phyloP scores from a whole-genome alignment of 2,329 filamentous ascomycete genomes.

The Fusarium globosum region DNA sequence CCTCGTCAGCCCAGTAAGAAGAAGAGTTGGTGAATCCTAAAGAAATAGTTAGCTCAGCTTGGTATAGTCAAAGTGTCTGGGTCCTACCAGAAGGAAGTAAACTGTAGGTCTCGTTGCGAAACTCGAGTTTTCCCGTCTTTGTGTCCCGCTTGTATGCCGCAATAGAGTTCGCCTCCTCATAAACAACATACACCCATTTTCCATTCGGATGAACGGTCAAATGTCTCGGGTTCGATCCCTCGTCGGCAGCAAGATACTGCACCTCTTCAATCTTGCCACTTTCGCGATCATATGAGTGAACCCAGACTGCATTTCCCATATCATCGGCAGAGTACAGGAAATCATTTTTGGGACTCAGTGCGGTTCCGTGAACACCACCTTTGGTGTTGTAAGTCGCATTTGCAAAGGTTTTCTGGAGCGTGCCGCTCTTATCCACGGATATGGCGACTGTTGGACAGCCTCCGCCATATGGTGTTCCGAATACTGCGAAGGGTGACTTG shows the following conservation, averaged over 20 bases:
- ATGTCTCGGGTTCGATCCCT: background rate
- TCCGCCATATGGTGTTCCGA: background rate
- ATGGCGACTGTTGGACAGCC: background rate
- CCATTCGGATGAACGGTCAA: background rate
- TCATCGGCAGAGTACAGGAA: background rate
- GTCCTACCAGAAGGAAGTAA: background rate
- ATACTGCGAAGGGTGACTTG: background rate
- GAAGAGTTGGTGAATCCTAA: background rate
- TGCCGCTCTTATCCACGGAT: background rate
- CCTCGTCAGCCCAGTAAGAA: background rate
- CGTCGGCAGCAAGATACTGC: background rate
- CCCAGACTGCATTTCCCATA: background rate
- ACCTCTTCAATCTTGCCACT: background rate
- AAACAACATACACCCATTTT: background rate
- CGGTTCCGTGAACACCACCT: background rate
- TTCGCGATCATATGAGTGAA: background rate
- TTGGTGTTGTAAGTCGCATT: background rate
- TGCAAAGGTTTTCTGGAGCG: background rate
- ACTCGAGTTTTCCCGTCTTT: background rate
- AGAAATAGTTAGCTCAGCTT: rapidly evolving
- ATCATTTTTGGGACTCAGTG: background rate
- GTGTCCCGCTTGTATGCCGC: background rate
- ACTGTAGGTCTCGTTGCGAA: background rate
- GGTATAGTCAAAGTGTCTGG: rapidly evolving
- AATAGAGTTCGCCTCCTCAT: background rate